Evolutionary conservation across 805 yeast genomes (phyloP).

Genomic region (Blastobotrys muscicola): DNA sequence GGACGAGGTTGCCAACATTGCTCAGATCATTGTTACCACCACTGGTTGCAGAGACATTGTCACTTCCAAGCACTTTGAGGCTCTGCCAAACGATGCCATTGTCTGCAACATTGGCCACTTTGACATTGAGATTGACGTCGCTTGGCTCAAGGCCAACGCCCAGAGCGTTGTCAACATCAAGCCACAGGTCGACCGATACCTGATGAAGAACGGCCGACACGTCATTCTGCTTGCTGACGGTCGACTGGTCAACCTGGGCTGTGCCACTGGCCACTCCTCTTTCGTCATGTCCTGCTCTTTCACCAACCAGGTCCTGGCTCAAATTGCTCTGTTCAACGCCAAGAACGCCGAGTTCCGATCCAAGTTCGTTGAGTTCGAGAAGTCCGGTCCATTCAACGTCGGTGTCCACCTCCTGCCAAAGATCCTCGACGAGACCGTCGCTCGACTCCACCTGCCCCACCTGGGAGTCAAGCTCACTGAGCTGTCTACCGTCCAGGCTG

Average conservation of each 20-base stretch:
- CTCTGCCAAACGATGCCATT: conserved; percentile 98
- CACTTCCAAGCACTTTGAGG: conserved; percentile 74
- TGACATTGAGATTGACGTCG: conserved; percentile 98
- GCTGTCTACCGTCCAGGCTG: conserved; percentile 75
- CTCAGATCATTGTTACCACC: conserved; percentile 98
- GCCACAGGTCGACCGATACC: conserved; percentile 98
- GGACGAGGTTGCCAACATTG: conserved; percentile 85
- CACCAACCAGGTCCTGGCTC: conserved; percentile 99
- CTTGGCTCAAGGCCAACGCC: conserved; percentile 95
- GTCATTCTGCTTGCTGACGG: conserved; percentile 96
- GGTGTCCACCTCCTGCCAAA: conserved; percentile 97
- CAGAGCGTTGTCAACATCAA: conserved; percentile 90
- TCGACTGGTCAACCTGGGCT: conserved; percentile 97
- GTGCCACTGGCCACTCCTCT: conserved; percentile 99
- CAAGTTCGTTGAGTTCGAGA: conserved; percentile 79
- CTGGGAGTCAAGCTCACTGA: conserved; percentile 80
- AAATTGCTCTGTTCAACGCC: conserved; percentile 93
- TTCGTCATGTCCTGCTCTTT: conserved; percentile 99
- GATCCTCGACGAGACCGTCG: conserved; percentile 97
- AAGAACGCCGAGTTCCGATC: conserved; percentile 70
- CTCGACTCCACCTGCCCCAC: conserved; percentile 91
- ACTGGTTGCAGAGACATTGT: conserved; percentile 99
- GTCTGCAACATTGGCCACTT: conserved; percentile 99
- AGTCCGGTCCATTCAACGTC: conserved; percentile 74
- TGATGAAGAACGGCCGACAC: conserved; percentile 83